phyloP scores from a whole-genome alignment of 2,329 filamentous ascomycete species.

The Biscogniauxia mediterranea region DNA sequence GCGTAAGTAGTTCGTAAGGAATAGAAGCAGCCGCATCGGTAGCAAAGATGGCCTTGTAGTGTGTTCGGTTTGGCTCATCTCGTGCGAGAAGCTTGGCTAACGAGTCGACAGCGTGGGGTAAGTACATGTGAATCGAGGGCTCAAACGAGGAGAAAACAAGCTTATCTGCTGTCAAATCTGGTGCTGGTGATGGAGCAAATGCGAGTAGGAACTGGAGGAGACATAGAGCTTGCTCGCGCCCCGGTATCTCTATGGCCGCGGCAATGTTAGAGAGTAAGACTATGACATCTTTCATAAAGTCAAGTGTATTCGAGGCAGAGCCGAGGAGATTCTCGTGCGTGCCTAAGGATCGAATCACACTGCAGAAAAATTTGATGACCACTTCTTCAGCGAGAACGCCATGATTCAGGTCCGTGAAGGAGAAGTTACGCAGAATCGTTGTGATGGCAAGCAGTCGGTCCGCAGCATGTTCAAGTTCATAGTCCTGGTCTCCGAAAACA shows the following conservation, averaged over 20 bases:
- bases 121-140: conserved; percentile 78
- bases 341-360: conserved; percentile 80
- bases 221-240: conserved; percentile 82
- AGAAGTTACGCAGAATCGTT: conserved; percentile 88
- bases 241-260: conserved; percentile 74
- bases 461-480: conserved; percentile 81
- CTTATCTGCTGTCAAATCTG: conserved; percentile 53
- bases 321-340: conserved; percentile 85
- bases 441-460: conserved; percentile 88
- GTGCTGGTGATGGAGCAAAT: conserved; percentile 79
- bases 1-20: conserved; percentile 78
- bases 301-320: conserved; percentile 79
- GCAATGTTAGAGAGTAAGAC: conserved; percentile 88
- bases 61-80: conserved; percentile 86
- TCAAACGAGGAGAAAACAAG: conserved; percentile 81
- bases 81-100: conserved; percentile 88
- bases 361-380: conserved; percentile 80
- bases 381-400: conserved; percentile 68
- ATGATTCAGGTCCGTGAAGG: conserved; percentile 77
- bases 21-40: conserved; percentile 63
- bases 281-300: conserved; percentile 96
- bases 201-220: conserved; percentile 86
- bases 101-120: conserved; percentile 85
- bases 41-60: conserved; percentile 79
- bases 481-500: conserved; percentile 71